These are phyloP conservation scores for Amoebophrya sp. DNA, from an alignment of 169 alveolate genomes.

Conservation along the genomic window DNA sequence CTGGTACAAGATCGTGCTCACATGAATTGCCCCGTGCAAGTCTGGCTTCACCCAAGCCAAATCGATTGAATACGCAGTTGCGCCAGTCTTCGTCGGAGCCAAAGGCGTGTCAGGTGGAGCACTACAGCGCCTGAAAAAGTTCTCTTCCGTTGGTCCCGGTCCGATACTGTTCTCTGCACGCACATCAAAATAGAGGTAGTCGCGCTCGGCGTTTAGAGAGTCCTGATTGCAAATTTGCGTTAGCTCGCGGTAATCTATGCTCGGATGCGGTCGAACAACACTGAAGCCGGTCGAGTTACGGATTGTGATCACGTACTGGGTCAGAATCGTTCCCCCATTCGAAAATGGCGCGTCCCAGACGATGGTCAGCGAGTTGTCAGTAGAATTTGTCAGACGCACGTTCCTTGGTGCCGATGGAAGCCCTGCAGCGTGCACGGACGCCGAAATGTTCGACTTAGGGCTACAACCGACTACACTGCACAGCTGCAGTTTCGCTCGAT, in stretches of 20 bases:
- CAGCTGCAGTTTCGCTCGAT: conserved; percentile 18
- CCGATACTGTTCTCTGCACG: conserved; percentile 20
- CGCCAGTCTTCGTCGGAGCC: background rate
- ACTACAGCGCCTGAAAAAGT: background rate
- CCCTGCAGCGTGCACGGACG: background rate
- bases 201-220: background rate
- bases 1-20: background rate
- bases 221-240: background rate
- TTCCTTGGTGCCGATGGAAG: conserved; percentile 25
- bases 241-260: background rate
- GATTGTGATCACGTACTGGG: background rate
- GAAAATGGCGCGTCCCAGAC: conserved; percentile 25
- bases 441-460: background rate
- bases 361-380: conserved; percentile 8
- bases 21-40: background rate
- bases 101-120: background rate
- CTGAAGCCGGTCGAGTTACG: background rate
- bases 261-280: background rate
- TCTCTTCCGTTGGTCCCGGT: background rate
- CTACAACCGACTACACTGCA: conserved; percentile 28
- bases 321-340: conserved; percentile 4
- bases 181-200: background rate
- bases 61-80: background rate
- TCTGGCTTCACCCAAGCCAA: background rate
- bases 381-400: conserved; percentile 17